Percentiles rank a stretch among this genome's conserved stretches.
Evolutionary conservation across 805 yeast genomes (phyloP).

Genomic region (Sugiyamaella marilandica): DNA sequence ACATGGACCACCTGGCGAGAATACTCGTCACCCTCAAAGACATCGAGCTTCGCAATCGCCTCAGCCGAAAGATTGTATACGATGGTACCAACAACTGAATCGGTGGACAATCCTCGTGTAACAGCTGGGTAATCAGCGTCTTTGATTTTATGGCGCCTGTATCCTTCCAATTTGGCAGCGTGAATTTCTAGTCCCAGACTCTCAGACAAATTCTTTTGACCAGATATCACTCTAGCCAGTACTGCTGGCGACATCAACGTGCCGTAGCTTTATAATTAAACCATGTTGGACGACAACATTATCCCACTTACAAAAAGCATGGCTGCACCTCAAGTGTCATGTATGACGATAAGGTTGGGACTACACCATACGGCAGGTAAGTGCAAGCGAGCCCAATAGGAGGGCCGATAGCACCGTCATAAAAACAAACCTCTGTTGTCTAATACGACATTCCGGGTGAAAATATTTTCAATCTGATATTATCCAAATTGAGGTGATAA

Average conservation of each 20-base stretch:
- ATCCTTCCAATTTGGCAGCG: slow-evolving; percentile 17
- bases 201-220: slow-evolving; percentile 7
- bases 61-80: slow-evolving; percentile 16
- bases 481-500: too few relatives aligned
- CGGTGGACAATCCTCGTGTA: background rate
- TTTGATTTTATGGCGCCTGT: slow-evolving; percentile 19
- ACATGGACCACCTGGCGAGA: slow-evolving; percentile 16
- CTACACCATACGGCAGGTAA: background rate
- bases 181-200: slow-evolving; percentile 9
- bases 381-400: background rate
- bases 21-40: slow-evolving; percentile 28
- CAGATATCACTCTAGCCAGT: slow-evolving; percentile 19
- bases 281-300: background rate
- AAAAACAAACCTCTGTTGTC: background rate
- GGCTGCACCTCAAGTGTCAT: background rate
- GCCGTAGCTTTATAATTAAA: slow-evolving; percentile 19
- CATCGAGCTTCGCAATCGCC: slow-evolving; percentile 21
- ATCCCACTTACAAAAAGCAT: slow-evolving; percentile 12
- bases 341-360: background rate
- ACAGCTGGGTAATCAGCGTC: slow-evolving; percentile 25
- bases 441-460: too few relatives aligned
- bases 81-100: slow-evolving; percentile 19
- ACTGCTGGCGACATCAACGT: slow-evolving; percentile 23
- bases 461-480: too few relatives aligned
- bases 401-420: background rate